A percentile compares a stretch with the other conserved stretches of the same genome.
These are phyloP conservation scores for Neoboletus brunneissimus DNA, from an alignment of 768 basidiomycete genomes.

Conservation along the genomic window DNA sequence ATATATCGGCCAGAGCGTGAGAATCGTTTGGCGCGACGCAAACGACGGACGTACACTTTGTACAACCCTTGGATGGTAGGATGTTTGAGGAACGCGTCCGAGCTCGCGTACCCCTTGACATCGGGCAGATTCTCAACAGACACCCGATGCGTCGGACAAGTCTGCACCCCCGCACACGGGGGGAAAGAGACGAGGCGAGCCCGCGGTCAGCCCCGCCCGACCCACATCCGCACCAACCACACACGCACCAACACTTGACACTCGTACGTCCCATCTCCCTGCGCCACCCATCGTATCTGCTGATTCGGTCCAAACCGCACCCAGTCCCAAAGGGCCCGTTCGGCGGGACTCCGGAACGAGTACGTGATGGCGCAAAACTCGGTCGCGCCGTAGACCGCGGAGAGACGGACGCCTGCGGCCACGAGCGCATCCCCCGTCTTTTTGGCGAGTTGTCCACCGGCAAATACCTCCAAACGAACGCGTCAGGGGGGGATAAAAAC, in stretches of 20 bases:
- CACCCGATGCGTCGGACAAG: constrained; percentile 25
- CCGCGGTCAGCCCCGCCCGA: background rate
- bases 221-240: background rate
- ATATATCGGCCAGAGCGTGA: no score
- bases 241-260: constrained; percentile 36
- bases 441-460: constrained; percentile 37
- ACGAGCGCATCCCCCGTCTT: constrained; percentile 37
- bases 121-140: constrained; percentile 37
- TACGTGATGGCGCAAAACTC: constrained; percentile 31
- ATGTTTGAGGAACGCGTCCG: constrained; percentile 43
- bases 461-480: constrained; percentile 24
- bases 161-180: constrained; percentile 14
- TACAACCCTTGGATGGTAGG: constrained; percentile 42
- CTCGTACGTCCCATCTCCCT: constrained; percentile 38
- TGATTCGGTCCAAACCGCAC: constrained; percentile 23
- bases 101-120: constrained; percentile 41
- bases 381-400: constrained; percentile 37
- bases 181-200: background rate
- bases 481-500: no score
- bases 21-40: background rate
- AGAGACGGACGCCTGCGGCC: constrained; percentile 34
- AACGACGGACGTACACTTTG: constrained; percentile 35
- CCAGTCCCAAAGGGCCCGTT: constrained; percentile 37
- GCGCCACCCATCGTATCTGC: constrained; percentile 34
- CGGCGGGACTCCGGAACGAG: constrained; percentile 3